phyloP scores from a whole-genome alignment of 768 basidiomycete genomes.

The Lactifluus subvellereus region DNA sequence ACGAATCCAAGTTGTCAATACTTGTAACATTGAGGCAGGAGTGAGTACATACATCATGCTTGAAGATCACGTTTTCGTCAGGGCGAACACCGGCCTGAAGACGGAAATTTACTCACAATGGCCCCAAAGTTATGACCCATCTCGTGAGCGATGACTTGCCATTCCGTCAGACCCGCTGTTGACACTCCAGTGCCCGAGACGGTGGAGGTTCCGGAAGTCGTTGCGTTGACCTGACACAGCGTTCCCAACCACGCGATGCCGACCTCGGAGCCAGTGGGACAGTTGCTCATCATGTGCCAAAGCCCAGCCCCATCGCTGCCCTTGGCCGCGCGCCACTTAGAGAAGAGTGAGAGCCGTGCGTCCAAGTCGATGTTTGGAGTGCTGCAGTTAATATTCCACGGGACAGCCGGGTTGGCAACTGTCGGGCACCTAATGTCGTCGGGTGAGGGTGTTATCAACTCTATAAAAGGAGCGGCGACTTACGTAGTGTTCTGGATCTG shows the following conservation, averaged over 20 bases:
- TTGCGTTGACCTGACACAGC: slow-evolving; percentile 53
- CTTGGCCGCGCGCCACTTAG: slow-evolving; percentile 71
- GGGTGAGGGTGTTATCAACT: not conserved
- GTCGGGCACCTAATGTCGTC: slow-evolving; percentile 50
- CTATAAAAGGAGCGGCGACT: slow-evolving; percentile 21
- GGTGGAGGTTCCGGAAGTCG: slow-evolving; percentile 41
- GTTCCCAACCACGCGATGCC: slow-evolving; percentile 89
- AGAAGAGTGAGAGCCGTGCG: slow-evolving; percentile 69
- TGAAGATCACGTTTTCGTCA: slow-evolving; percentile 14
- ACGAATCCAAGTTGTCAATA: slow-evolving; percentile 15
- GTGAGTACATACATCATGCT: slow-evolving; percentile 50
- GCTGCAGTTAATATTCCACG: slow-evolving; percentile 75
- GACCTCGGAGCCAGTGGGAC: slow-evolving; percentile 72
- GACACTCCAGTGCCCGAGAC: slow-evolving; percentile 83
- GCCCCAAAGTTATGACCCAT: slow-evolving; percentile 88
- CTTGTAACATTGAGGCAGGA: slow-evolving; percentile 2
- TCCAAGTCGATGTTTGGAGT: slow-evolving; percentile 49
- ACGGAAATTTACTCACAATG: slow-evolving; percentile 48
- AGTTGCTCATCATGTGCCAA: slow-evolving; percentile 87
- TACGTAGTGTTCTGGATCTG: slow-evolving; percentile 58
- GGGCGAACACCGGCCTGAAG: slow-evolving; percentile 18
- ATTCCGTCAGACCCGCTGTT: slow-evolving; percentile 69
- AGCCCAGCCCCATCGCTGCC: slow-evolving; percentile 71
- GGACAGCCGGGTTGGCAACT: slow-evolving; percentile 41
- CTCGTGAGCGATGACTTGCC: slow-evolving; percentile 80